phyloP scores from a whole-genome alignment of 2,329 filamentous ascomycete genomes.

The Lachnum nothofagi region DNA sequence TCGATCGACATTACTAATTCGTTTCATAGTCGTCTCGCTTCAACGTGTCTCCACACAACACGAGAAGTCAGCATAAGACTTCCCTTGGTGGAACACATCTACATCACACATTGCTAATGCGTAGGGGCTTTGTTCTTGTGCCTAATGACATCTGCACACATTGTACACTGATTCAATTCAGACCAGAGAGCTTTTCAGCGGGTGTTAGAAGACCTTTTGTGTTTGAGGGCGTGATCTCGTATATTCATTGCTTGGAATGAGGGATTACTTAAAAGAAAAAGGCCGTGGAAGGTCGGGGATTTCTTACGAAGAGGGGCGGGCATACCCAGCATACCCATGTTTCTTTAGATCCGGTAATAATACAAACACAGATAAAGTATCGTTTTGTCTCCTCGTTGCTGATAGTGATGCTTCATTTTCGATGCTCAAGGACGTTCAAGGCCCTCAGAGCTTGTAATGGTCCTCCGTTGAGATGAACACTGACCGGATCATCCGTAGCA shows the following conservation, averaged over 20 bases:
- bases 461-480: no score
- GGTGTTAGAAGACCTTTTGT: neutral
- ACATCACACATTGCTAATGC: constrained; percentile 2
- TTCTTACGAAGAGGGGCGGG: neutral
- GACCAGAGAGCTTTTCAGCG: constrained; percentile 5
- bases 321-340: neutral
- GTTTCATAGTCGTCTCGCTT: constrained; percentile 67
- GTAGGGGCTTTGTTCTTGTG: constrained; percentile 8
- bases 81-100: neutral
- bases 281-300: neutral
- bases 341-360: no score
- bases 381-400: no score
- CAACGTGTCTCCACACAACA: constrained; percentile 89
- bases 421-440: no score
- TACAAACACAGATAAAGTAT: no score
- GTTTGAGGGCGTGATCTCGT: neutral
- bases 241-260: neutral
- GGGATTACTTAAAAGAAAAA: neutral
- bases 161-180: constrained; percentile 8
- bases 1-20: constrained; percentile 45
- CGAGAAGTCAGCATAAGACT: constrained; percentile 68
- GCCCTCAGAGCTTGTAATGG: no score
- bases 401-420: no score
- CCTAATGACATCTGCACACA: constrained; percentile 8
- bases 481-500: no score